These are phyloP conservation scores for Coemansia sp. DNA, from an alignment of 192 early-diverging fungal species.

Conservation along the genomic window DNA sequence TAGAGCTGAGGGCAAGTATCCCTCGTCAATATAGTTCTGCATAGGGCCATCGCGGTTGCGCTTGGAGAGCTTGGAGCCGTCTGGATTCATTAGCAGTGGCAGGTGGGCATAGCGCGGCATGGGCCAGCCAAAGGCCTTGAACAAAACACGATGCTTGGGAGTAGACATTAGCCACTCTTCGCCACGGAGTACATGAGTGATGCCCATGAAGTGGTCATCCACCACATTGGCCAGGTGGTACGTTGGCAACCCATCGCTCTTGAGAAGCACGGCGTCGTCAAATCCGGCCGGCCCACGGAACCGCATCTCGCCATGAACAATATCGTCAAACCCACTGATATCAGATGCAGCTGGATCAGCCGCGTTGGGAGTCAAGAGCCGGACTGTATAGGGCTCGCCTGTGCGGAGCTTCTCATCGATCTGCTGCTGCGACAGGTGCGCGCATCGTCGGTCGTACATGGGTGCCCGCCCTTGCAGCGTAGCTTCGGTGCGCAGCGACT, in stretches of 20 bases:
- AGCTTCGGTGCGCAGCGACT: constrained; percentile 55
- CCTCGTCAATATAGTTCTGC: constrained; percentile 72
- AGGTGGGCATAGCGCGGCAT: constrained; percentile 81
- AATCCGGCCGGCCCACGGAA: constrained; percentile 68
- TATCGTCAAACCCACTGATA: constrained; percentile 61
- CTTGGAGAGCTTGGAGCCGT: constrained; percentile 88
- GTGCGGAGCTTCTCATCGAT: constrained; percentile 60
- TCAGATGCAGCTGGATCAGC: constrained; percentile 56
- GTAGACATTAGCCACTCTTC: constrained; percentile 96
- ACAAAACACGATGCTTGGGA: constrained; percentile 86
- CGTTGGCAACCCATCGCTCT: constrained; percentile 89
- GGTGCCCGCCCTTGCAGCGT: constrained; percentile 58
- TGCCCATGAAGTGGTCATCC: constrained; percentile 87
- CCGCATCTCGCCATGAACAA: constrained; percentile 71
- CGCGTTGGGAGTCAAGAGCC: constrained; percentile 59
- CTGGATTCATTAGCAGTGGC: constrained; percentile 79
- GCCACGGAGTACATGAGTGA: constrained; percentile 90
- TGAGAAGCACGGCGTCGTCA: constrained; percentile 87
- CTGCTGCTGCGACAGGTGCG: constrained; percentile 62
- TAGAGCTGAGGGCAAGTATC: constrained; percentile 81
- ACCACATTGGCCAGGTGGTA: constrained; percentile 96
- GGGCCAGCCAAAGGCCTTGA: constrained; percentile 77
- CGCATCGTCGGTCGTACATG: constrained; percentile 81
- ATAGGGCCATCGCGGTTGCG: constrained; percentile 69
- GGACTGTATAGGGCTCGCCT: constrained; percentile 64